Conservation (phyloP, 495 filamentous ascomycete genomes). For the Xylaria flabelliformis region DNA sequence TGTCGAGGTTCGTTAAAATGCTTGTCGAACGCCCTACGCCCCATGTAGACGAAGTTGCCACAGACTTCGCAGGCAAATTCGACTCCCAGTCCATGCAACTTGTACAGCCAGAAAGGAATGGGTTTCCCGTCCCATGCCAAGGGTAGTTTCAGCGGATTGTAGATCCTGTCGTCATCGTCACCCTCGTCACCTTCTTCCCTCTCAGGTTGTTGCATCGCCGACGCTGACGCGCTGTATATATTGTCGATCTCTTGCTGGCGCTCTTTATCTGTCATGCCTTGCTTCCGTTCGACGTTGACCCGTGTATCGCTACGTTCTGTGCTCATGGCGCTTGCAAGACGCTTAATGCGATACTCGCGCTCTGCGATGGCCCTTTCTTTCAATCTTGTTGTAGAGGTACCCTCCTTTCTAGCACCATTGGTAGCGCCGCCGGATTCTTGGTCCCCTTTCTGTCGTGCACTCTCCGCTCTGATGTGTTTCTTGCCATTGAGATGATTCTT, state of each 20-base stretch:
- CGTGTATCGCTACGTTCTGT: slow-evolving; percentile 82
- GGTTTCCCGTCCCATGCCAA: slow-evolving; percentile 98
- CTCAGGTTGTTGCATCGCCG: slow-evolving; percentile 56
- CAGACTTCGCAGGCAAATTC: slow-evolving; percentile 97
- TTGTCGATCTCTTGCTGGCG: slow-evolving; percentile 89
- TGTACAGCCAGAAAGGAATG: slow-evolving; percentile 98
- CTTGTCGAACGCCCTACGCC: slow-evolving; percentile 93
- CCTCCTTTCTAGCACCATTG: slow-evolving; percentile 39
- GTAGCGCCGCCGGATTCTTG: slow-evolving; percentile 34
- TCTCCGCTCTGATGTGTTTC: slow-evolving; percentile 86
- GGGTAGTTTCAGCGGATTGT: slow-evolving; percentile 95
- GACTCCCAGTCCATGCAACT: slow-evolving; percentile 91
- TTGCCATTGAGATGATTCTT: slow-evolving; percentile 85
- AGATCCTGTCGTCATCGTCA: slow-evolving; percentile 83
- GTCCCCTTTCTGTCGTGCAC: slow-evolving; percentile 54
- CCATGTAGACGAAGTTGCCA: slow-evolving; percentile 97
- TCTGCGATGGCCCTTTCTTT: slow-evolving; percentile 93
- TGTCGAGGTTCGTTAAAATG: slow-evolving; percentile 95
- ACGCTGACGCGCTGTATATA: slow-evolving; percentile 64
- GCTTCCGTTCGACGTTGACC: slow-evolving; percentile 91
- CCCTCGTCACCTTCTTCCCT: slow-evolving; percentile 62
- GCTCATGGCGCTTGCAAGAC: slow-evolving; percentile 75
- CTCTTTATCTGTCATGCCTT: slow-evolving; percentile 95
- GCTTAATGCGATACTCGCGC: slow-evolving; percentile 81
- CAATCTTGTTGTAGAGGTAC: slow-evolving; percentile 58